phyloP scores from a whole-genome alignment of 768 basidiomycete species.

The Russula ochroleuca region DNA sequence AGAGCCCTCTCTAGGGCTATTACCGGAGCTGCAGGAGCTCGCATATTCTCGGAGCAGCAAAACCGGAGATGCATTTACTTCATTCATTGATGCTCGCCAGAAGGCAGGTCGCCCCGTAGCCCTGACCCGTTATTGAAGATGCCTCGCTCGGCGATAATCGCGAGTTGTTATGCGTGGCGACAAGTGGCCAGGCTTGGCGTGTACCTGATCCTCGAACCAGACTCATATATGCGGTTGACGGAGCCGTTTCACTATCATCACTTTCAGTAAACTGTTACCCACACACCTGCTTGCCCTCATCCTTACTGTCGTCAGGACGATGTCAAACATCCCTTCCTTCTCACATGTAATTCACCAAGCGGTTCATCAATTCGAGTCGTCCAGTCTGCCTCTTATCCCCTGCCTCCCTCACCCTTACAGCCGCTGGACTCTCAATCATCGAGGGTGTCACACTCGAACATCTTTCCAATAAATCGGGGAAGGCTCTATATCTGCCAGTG shows the following conservation, averaged over 20 bases:
- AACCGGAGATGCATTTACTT: background rate
- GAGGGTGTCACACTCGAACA: too few relatives aligned
- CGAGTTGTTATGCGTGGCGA: background rate
- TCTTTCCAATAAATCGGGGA: too few relatives aligned
- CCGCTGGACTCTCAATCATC: too few relatives aligned
- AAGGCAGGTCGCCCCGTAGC: background rate
- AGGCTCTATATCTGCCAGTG: too few relatives aligned
- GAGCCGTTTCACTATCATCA: background rate
- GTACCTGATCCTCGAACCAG: background rate
- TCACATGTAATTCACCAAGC: too few relatives aligned
- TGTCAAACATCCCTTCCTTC: too few relatives aligned
- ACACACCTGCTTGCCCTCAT: too few relatives aligned
- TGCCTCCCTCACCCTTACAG: too few relatives aligned
- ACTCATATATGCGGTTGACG: background rate
- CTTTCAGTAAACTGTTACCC: too few relatives aligned
- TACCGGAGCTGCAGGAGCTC: background rate
- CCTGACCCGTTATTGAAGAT: background rate
- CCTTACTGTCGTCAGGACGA: too few relatives aligned
- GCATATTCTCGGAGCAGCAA: background rate
- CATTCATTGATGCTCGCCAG: background rate
- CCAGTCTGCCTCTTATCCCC: too few relatives aligned
- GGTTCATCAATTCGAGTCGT: too few relatives aligned
- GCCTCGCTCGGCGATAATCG: background rate
- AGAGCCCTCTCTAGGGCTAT: background rate
- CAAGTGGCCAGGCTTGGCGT: background rate